A percentile compares a stretch with the other conserved stretches of the same genome.
Evolutionary conservation across 2,329 filamentous ascomycete genomes (phyloP).

Genomic region (Cephalotrichum gorgonifer): DNA sequence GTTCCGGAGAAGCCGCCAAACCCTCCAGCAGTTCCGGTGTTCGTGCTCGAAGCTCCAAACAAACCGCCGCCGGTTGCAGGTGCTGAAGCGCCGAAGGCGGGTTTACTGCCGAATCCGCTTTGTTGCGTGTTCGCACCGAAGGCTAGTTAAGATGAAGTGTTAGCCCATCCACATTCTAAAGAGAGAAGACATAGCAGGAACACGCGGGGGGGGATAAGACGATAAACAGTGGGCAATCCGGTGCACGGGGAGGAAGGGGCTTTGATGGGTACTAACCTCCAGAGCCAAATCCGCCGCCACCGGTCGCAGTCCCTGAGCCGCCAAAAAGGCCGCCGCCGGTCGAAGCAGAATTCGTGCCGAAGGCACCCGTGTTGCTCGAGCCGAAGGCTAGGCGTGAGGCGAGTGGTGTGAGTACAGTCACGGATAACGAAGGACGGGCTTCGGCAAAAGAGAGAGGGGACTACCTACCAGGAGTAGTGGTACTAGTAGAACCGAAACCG

Average conservation of each 20-base stretch:
- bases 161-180: neutral
- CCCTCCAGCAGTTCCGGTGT: constrained; percentile 20
- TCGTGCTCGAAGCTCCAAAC: constrained; percentile 30
- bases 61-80: constrained; percentile 32
- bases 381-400: constrained; percentile 27
- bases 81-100: constrained; percentile 38
- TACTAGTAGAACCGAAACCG: constrained; percentile 40
- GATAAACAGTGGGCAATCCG: constrained; percentile 7
- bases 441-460: constrained; percentile 9
- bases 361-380: constrained; percentile 23
- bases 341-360: constrained; percentile 27
- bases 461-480: constrained; percentile 41
- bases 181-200: neutral
- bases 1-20: constrained; percentile 31
- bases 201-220: constrained; percentile 6
- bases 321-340: constrained; percentile 35
- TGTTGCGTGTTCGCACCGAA: constrained; percentile 24
- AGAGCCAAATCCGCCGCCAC: constrained; percentile 24
- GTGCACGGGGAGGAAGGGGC: constrained; percentile 10
- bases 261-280: constrained; percentile 15
- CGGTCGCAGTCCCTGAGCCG: constrained; percentile 15
- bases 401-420: constrained; percentile 5
- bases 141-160: constrained; percentile 9
- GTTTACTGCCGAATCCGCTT: constrained; percentile 31
- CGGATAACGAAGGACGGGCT: neutral